Base-by-base conservation (phyloP, 805 yeast species). In the Candida pini region DNA sequence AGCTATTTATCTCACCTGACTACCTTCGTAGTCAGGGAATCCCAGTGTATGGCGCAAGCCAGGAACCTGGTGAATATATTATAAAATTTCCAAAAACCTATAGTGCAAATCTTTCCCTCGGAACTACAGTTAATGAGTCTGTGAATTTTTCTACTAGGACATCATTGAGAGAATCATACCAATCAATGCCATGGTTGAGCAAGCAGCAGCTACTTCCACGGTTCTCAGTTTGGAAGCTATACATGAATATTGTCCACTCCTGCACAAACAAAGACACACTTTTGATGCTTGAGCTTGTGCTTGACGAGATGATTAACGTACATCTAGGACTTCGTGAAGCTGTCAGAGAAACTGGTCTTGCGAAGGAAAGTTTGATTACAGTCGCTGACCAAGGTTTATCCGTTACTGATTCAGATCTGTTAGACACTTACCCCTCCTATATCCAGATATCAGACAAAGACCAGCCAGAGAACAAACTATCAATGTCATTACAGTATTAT, bases 41-140 rank as follows among this genome's bases (percentile, higher is more conserved):
- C 14, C 58, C 51, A 4, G 70, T 63, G 18, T 58, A 64, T 28
- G 66, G 70, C 5, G 58, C 72, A 0, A 51, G 66, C n/a, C 89
- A 81, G 50, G 63, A 62, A 25, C 76, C 80, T 0, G 84, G 85
- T 1, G 83, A 81, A 23, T 65, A 68, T 36, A 57, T 82, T 5
- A 60, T 80, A 38, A 76, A 69, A 36, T 76, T 60, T 43, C 87
- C 89, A 0, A 64, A 66, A 35, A 49, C 73, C 1, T 80, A 73
- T 48, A 61, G 79, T 1, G 53, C 76, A 10, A 58, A 53, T 4
- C 49, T 78, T 3, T 73, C 80, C 0, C 51, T 73, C 12, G 88
- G 87, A 0, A 65, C 75, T 33, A 67, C 68, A 27, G 53, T 79
- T 5, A 68, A 72, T 34, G 84, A 81, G 53, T 64, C 68, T 23